Conservation (phyloP, 192 early-diverging fungal genomes). For the Chytriomyces sp. region DNA sequence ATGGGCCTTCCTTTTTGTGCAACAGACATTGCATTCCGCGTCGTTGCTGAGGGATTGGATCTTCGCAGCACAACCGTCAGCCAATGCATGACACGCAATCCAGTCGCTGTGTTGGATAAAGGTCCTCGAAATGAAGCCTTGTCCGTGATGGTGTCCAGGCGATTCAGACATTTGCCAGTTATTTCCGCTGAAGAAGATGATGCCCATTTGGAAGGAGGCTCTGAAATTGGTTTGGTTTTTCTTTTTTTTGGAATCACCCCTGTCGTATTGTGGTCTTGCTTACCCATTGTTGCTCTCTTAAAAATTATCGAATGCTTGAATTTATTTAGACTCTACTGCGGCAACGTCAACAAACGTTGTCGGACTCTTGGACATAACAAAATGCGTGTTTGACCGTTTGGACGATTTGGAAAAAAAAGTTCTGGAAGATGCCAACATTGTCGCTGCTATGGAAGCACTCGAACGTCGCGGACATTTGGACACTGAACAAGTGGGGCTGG, state of each 20-base stretch:
- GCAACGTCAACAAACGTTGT: slow-evolving; percentile 50
- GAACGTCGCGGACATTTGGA: slow-evolving; percentile 53
- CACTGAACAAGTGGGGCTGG: slow-evolving; percentile 44
- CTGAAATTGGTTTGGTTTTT: background rate
- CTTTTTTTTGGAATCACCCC: background rate
- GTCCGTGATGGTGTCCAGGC: slow-evolving; percentile 53
- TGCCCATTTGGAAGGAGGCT: slow-evolving; percentile 16
- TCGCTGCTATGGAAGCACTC: slow-evolving; percentile 61
- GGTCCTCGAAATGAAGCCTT: slow-evolving; percentile 52
- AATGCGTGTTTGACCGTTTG: slow-evolving; percentile 55
- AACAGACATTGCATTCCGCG: slow-evolving; percentile 88
- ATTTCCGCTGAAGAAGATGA: slow-evolving; percentile 45
- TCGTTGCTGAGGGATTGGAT: slow-evolving; percentile 76
- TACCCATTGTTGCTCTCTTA: background rate
- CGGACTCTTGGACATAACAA: slow-evolving; percentile 58
- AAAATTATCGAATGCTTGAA: too few relatives aligned
- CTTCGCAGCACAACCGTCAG: slow-evolving; percentile 64
- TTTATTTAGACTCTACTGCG: slow-evolving; percentile 64
- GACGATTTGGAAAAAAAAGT: slow-evolving; percentile 58
- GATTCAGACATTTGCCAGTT: slow-evolving; percentile 59
- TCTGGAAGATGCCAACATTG: slow-evolving; percentile 60
- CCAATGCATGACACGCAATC: slow-evolving; percentile 90
- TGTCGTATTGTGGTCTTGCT: background rate
- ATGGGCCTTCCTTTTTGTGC: too few relatives aligned
- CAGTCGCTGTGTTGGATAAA: slow-evolving; percentile 79